phyloP scores from a whole-genome alignment of 768 basidiomycete genomes.

The Podaxis pistillaris region DNA sequence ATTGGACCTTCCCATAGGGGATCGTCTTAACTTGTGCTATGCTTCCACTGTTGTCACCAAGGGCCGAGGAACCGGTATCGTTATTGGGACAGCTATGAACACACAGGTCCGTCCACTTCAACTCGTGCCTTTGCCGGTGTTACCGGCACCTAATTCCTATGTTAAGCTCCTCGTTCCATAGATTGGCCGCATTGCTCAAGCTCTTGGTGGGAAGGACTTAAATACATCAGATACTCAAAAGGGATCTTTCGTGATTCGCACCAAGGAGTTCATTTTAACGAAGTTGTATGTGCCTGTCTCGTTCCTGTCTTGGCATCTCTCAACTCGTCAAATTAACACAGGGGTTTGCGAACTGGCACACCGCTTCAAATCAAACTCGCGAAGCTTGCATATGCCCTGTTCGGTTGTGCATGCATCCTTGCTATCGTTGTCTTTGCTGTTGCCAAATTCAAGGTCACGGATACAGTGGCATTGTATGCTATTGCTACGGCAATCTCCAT shows the following conservation, averaged over 20 bases:
- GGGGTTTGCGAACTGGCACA: constrained; percentile 34
- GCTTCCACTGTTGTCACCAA: constrained; percentile 43
- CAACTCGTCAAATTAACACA: constrained; percentile 7
- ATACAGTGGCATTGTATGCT: constrained; percentile 34
- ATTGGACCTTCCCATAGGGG: constrained; percentile 37
- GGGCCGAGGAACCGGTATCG: constrained; percentile 48
- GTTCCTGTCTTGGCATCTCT: no score
- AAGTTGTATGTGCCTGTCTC: constrained; percentile 27
- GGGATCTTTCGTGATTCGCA: constrained; percentile 24
- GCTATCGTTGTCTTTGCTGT: constrained; percentile 38
- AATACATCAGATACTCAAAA: constrained; percentile 20
- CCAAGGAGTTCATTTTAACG: constrained; percentile 20
- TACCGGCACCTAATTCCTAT: neutral
- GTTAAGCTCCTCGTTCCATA: constrained; percentile 10
- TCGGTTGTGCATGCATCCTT: constrained; percentile 33
- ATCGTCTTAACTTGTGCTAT: constrained; percentile 42
- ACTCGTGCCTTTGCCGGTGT: constrained; percentile 15
- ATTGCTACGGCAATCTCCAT: constrained; percentile 39
- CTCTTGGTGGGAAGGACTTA: constrained; percentile 31
- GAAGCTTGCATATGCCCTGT: constrained; percentile 34
- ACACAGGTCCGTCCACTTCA: constrained; percentile 46
- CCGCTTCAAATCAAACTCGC: constrained; percentile 38
- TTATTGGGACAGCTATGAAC: constrained; percentile 49
- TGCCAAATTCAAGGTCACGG: constrained; percentile 29
- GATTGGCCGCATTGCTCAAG: constrained; percentile 38